Evolutionary conservation across 495 filamentous ascomycete species (phyloP).

Genomic region (Penicillium mononematosum): DNA sequence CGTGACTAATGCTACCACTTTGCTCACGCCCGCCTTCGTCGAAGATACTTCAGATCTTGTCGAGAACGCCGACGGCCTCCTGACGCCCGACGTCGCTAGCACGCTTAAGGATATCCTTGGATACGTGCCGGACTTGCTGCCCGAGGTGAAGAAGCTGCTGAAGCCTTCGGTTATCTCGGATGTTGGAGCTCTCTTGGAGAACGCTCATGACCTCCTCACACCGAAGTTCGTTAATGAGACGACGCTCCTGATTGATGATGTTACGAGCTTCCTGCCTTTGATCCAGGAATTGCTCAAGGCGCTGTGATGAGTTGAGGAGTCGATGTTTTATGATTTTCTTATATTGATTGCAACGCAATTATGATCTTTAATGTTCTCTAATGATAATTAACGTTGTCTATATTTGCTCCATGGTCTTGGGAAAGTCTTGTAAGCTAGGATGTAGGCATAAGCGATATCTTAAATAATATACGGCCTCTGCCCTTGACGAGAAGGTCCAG

Average conservation of each 20-base stretch:
- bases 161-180: slow-evolving; percentile 36
- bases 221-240: slow-evolving; percentile 43
- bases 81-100: slow-evolving; percentile 35
- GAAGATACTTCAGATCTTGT: slow-evolving; percentile 34
- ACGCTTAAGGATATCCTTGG: slow-evolving; percentile 36
- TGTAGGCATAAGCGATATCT: background rate
- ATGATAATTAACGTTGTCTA: slow-evolving; percentile 14
- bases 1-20: slow-evolving; percentile 35
- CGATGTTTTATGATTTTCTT: slow-evolving; percentile 16
- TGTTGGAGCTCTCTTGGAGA: slow-evolving; percentile 40
- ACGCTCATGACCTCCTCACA: slow-evolving; percentile 44
- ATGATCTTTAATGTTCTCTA: slow-evolving; percentile 15
- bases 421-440: background rate
- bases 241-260: slow-evolving; percentile 26
- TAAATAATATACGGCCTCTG: background rate
- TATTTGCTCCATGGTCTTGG: background rate
- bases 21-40: slow-evolving; percentile 39
- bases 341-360: slow-evolving; percentile 11
- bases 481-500: too few relatives aligned
- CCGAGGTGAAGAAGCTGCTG: slow-evolving; percentile 34
- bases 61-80: slow-evolving; percentile 34
- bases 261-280: slow-evolving; percentile 28
- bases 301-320: slow-evolving; percentile 19
- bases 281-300: slow-evolving; percentile 29
- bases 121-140: slow-evolving; percentile 28